phyloP scores from a whole-genome alignment of 345 rosid genomes.

The Pugionium cornutum region DNA sequence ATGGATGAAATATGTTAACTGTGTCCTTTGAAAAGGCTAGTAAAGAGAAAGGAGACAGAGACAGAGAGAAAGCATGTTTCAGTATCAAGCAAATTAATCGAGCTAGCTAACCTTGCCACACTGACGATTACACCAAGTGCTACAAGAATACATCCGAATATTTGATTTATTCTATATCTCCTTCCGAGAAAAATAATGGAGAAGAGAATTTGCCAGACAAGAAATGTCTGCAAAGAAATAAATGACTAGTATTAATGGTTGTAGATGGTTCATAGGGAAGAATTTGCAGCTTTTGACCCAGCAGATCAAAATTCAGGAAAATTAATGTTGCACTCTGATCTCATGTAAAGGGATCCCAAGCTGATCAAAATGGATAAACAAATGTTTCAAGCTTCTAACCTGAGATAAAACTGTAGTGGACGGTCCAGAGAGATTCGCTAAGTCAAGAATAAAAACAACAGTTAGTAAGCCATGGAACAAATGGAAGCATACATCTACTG shows the following conservation, averaged over 20 bases:
- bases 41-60: background rate
- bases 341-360: background rate
- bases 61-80: constrained; percentile 19
- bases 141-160: constrained; percentile 83
- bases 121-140: constrained; percentile 78
- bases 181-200: constrained; percentile 83
- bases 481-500: constrained; percentile 1
- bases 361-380: no score
- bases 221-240: constrained; percentile 70
- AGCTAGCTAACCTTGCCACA: constrained; percentile 65
- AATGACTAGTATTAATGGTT: background rate
- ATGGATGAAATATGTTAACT: constrained; percentile 19
- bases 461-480: constrained; percentile 25
- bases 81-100: constrained; percentile 8
- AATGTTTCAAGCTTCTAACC: constrained; percentile 47
- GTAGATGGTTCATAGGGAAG: background rate
- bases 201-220: constrained; percentile 92
- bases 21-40: background rate
- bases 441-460: constrained; percentile 16
- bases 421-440: constrained; percentile 95
- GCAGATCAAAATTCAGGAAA: background rate
- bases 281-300: constrained; percentile 2
- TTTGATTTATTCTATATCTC: constrained; percentile 76
- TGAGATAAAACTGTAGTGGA: constrained; percentile 91
- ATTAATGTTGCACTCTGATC: background rate